phyloP scores from a whole-genome alignment of 345 rosid species.

The Gossypium mustelinum region DNA sequence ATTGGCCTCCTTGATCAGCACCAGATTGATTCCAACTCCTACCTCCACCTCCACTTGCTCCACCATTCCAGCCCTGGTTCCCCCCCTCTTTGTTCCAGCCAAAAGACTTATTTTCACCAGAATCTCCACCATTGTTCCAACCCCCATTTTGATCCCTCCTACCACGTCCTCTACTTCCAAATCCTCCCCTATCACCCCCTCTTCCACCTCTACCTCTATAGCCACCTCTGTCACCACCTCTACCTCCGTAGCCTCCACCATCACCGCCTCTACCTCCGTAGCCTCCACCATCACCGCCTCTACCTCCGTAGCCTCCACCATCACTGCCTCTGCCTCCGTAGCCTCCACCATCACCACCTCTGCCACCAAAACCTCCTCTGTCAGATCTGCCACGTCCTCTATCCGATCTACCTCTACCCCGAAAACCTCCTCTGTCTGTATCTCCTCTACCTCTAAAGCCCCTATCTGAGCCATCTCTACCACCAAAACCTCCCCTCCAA shows the following conservation, averaged over 20 bases:
- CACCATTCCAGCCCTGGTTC: neutral
- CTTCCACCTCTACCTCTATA: constrained; percentile 29
- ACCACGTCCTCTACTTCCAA: constrained; percentile 40
- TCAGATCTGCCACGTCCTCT: constrained; percentile 27
- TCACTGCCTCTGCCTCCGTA: constrained; percentile 28
- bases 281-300: constrained; percentile 28
- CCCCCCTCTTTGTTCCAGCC: constrained; percentile 9
- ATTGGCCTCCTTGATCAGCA: constrained; percentile 16
- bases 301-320: constrained; percentile 18
- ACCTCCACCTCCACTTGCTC: neutral
- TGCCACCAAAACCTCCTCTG: constrained; percentile 26
- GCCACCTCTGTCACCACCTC: constrained; percentile 28
- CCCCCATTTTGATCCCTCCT: constrained; percentile 24
- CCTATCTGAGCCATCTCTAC: constrained; percentile 25
- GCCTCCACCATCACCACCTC: constrained; percentile 28
- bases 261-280: constrained; percentile 28
- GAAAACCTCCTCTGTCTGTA: constrained; percentile 26
- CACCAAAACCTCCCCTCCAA: constrained; percentile 33
- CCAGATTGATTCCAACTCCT: constrained; percentile 25
- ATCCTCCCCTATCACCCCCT: constrained; percentile 28
- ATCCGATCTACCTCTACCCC: constrained; percentile 29
- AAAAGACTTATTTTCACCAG: constrained; percentile 17
- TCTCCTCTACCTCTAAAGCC: constrained; percentile 25
- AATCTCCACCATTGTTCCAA: constrained; percentile 26
- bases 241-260: constrained; percentile 16